Percentiles rank a stretch among this genome's conserved stretches.
Conservation (phyloP, 371 early-diverging fungal genomes). For the Parasitella parasitica region DNA sequence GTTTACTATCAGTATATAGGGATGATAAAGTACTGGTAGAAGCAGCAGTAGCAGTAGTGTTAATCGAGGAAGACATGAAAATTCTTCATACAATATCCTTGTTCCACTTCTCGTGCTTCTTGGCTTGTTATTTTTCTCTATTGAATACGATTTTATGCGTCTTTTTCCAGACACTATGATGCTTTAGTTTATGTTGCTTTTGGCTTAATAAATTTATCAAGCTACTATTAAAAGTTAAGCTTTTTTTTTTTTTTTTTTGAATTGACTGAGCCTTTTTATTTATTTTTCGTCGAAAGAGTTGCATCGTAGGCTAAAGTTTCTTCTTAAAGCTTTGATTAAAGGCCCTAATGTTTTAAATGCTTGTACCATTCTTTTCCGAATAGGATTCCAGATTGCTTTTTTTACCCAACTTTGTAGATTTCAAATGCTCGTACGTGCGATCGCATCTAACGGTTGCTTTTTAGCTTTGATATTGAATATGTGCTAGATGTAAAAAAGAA, state of each 20-base stretch:
- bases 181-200: constrained; percentile 15
- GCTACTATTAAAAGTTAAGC: neutral
- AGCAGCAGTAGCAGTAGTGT: neutral
- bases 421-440: constrained; percentile 14
- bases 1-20: too few relatives aligned
- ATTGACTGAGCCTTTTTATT: constrained; percentile 16
- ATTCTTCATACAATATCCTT: constrained; percentile 18
- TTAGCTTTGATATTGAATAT: too few relatives aligned
- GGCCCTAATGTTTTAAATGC: constrained; percentile 7
- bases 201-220: neutral
- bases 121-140: neutral
- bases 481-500: too few relatives aligned
- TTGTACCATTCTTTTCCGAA: constrained; percentile 17
- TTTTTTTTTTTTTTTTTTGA: too few relatives aligned
- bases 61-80: neutral
- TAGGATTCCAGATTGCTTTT: neutral
- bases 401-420: neutral
- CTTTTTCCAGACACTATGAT: constrained; percentile 20
- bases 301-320: too few relatives aligned
- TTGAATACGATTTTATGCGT: constrained; percentile 2
- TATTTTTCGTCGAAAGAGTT: too few relatives aligned
- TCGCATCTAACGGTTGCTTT: constrained; percentile 11
- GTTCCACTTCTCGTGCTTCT: constrained; percentile 7
- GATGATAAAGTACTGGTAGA: too few relatives aligned
- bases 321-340: constrained; percentile 16